Base-by-base conservation (phyloP, 345 rosid species). In the Triadica sebifera region DNA sequence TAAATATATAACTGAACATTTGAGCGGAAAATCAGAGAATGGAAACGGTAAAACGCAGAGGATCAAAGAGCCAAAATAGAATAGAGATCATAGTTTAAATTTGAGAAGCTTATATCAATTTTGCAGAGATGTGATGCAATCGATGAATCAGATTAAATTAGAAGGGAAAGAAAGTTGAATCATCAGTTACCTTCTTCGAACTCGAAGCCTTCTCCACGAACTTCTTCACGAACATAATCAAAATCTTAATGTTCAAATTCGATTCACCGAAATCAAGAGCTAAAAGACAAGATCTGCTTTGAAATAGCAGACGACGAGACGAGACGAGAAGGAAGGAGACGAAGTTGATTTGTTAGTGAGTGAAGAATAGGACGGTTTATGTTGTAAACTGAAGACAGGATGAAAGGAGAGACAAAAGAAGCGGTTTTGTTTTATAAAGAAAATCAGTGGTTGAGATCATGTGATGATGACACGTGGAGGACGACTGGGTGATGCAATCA, bases 201-300 rank as follows among this genome's bases (percentile, higher is more conserved):
- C n/a, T 75, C 0, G 87, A 81, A 82, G 93, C 93, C 83, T 82
- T 89, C 84, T 89, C 89, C n/a, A 87, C 93, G 16, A 89, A 86
- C 80, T 83, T 87, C 77, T 78, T 87, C 22, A 87, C 88, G 39
- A 89, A 89, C 93, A 89, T 89, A 12, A 25, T 60, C 34, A 10
- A 20, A 17, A 63, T 37, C 57, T n/a, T 4, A 43, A 13, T 56
- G 52, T 50, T 70, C 34, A 22, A 70, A 70, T 41, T 22, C 65
- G 64, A 45, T 39, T 70, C 12, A n/a, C 38, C 22, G 29, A 38
- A 24, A 7, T 15, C 43, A 67, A 43, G n/a, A 20, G 1, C 34
- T 2, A 57, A 38, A 41, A 56, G 41, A 19, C 74, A 59, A 73
- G 65, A 45, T 34, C 20, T 39, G 75, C 81, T 78, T 81, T 52